Evolutionary conservation across 768 basidiomycete species (phyloP).

Genomic region (Flagelloscypha sp.): DNA sequence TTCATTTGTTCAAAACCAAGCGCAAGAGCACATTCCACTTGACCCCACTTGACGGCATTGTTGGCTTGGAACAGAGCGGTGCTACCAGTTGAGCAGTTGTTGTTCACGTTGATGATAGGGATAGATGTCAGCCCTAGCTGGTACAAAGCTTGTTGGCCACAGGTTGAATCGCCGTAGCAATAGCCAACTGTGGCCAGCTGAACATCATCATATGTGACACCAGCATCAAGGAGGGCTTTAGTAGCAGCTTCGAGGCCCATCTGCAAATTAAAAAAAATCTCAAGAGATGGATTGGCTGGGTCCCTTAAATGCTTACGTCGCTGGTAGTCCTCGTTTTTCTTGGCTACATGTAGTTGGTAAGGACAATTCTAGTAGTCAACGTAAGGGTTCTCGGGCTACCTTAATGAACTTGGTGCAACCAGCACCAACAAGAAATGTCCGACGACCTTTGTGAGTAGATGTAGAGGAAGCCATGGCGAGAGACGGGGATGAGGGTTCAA

Average conservation of each 20-base stretch:
- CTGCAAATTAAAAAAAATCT: slow-evolving; percentile 23
- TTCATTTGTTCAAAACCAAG: slow-evolving; percentile 85
- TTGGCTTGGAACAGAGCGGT: slow-evolving; percentile 72
- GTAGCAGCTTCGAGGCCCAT: slow-evolving; percentile 86
- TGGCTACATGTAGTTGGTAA: slow-evolving; percentile 35
- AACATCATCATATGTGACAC: slow-evolving; percentile 74
- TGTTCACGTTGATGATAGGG: slow-evolving; percentile 81
- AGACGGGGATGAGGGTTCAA: too few species aligned
- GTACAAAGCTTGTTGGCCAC: slow-evolving; percentile 75
- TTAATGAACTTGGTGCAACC: slow-evolving; percentile 77
- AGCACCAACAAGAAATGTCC: slow-evolving; percentile 61
- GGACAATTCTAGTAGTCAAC: slow-evolving; percentile 2
- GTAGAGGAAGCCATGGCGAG: too few species aligned
- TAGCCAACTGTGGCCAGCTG: slow-evolving; percentile 72
- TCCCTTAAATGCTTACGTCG: slow-evolving; percentile 39
- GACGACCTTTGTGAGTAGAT: slow-evolving; percentile 24
- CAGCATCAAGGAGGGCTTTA: slow-evolving; percentile 81
- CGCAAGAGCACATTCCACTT: slow-evolving; percentile 68
- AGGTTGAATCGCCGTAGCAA: slow-evolving; percentile 74
- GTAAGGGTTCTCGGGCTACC: slow-evolving; percentile 32
- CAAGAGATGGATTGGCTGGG: background rate
- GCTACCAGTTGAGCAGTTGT: slow-evolving; percentile 80
- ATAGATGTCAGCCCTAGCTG: slow-evolving; percentile 78
- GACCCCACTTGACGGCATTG: slow-evolving; percentile 58
- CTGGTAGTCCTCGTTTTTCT: slow-evolving; percentile 59